Conservation (phyloP, 2,329 filamentous ascomycete genomes). For the Penicillium sp. region DNA sequence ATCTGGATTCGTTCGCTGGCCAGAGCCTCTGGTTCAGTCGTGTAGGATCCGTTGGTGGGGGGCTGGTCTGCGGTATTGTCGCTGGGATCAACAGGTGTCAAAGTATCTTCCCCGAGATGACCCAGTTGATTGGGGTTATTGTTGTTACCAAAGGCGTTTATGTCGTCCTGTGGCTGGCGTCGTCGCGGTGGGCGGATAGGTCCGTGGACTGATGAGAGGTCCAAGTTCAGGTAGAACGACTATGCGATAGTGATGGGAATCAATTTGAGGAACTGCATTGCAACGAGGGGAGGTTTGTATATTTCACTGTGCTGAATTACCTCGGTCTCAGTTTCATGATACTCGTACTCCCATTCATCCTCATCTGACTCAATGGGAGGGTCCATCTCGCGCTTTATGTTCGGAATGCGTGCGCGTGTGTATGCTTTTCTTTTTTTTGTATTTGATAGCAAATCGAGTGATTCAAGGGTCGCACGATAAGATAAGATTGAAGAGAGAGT, state of each 20-base stretch:
- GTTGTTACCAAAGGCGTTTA: conserved; percentile 12
- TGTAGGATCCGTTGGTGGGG: conserved; percentile 25
- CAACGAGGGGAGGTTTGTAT: neutral
- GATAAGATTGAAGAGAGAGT: neutral
- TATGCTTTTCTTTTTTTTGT: neutral
- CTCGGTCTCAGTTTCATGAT: conserved; percentile 48
- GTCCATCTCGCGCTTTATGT: conserved; percentile 5
- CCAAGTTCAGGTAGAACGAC: conserved; percentile 54
- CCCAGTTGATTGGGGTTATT: neutral
- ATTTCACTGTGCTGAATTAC: conserved; percentile 25
- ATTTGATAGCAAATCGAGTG: neutral
- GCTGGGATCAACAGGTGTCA: neutral
- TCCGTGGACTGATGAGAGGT: conserved; percentile 47
- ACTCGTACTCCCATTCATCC: conserved; percentile 58
- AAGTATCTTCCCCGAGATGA: neutral
- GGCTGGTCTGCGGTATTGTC: conserved; percentile 8
- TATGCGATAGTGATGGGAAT: neutral
- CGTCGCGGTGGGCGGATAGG: conserved; percentile 30
- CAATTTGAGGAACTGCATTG: neutral
- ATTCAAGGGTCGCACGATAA: conserved; percentile 6
- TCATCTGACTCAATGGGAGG: conserved; percentile 32
- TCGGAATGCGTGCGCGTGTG: neutral
- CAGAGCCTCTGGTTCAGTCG: conserved; percentile 25
- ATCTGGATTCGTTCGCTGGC: conserved; percentile 59
- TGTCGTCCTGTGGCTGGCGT: conserved; percentile 20